Conservation (phyloP, 2,329 filamentous ascomycete species). For the Aspergillus sp. region DNA sequence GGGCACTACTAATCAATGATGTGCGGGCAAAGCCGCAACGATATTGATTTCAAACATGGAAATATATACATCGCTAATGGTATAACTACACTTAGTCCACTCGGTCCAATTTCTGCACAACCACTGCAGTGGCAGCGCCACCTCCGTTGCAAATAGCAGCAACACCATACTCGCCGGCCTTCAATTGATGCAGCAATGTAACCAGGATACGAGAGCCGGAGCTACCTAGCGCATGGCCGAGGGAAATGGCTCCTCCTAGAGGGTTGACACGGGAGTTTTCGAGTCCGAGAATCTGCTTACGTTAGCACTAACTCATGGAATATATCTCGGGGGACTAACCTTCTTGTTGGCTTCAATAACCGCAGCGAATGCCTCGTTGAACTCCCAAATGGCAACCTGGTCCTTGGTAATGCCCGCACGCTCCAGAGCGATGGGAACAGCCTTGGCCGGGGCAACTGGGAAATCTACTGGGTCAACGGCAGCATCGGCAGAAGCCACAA, state of each 20-base stretch:
- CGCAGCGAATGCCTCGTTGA: constrained; percentile 96
- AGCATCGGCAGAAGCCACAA: constrained; percentile 85
- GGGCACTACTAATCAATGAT: background rate
- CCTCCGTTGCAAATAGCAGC: constrained; percentile 98
- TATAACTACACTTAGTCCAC: constrained; percentile 38
- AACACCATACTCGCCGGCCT: constrained; percentile 90
- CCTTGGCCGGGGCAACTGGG: constrained; percentile 87
- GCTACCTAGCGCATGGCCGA: constrained; percentile 91
- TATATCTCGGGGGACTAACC: constrained; percentile 49
- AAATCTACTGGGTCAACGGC: constrained; percentile 92
- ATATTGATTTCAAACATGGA: background rate
- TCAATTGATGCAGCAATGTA: constrained; percentile 86
- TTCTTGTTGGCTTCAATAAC: constrained; percentile 95
- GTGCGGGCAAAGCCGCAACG: background rate
- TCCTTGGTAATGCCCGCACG: constrained; percentile 89
- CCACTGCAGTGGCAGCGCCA: constrained; percentile 86
- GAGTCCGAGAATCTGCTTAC: constrained; percentile 72
- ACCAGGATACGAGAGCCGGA: constrained; percentile 90
- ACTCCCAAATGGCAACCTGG: constrained; percentile 94
- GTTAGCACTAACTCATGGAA: background rate
- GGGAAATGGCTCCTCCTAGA: constrained; percentile 85
- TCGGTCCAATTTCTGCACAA: constrained; percentile 78
- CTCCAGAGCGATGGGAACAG: constrained; percentile 85
- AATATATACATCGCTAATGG: constrained; percentile 5
- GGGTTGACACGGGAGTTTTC: constrained; percentile 81